Evolutionary conservation across 176 grass and related monocot genomes (phyloP).

Genomic region (Bromus sterilis): DNA sequence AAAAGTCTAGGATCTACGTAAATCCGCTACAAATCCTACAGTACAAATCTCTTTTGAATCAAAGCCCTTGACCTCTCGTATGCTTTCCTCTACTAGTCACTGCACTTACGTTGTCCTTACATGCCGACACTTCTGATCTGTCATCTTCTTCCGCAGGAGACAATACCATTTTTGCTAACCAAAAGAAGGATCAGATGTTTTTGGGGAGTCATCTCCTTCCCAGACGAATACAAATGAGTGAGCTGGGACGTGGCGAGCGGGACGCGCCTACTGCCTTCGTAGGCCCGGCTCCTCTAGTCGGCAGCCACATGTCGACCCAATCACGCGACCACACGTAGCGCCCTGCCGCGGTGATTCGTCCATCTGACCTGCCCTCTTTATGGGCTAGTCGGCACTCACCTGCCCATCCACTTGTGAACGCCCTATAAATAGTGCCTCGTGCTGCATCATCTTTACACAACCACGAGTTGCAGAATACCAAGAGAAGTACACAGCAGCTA

Average conservation of each 20-base stretch:
- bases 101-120: not conserved
- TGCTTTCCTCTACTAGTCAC: not conserved
- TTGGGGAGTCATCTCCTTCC: not conserved
- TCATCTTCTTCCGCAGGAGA: not conserved
- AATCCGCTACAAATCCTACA: no score
- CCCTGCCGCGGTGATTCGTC: not conserved
- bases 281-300: not conserved
- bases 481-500: not conserved
- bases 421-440: not conserved
- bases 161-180: not conserved
- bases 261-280: not conserved
- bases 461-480: not conserved
- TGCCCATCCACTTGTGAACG: not conserved
- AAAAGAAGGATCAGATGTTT: not conserved
- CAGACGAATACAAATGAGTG: not conserved
- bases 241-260: not conserved
- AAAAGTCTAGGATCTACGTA: not conserved
- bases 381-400: not conserved
- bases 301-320: not conserved
- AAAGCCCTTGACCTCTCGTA: not conserved
- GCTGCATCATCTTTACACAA: not conserved
- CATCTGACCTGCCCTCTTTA: not conserved
- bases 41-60: no score
- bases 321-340: not conserved
- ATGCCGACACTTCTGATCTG: not conserved